Base-by-base conservation (phyloP, 225 moss, liverwort and hornwort species). In the Rhytidiadelphus loreus region DNA sequence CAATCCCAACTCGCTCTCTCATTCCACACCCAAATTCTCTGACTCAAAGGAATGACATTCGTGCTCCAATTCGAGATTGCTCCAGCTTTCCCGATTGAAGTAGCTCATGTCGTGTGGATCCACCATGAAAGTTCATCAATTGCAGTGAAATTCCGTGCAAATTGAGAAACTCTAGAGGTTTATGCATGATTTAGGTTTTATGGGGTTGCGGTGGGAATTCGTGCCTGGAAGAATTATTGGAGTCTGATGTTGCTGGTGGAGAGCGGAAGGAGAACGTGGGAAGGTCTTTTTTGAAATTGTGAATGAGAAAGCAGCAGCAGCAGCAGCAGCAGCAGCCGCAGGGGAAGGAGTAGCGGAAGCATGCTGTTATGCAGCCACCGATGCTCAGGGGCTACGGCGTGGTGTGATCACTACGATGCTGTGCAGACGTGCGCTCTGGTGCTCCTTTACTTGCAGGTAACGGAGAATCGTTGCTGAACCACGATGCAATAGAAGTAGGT, bases 381-480 rank as follows among this genome's bases (percentile, higher is more conserved):
- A 74, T 89, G 90, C 88, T 83, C 53, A 81, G 77, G 80, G 90
- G 91, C 88, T 72, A 91, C 93, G 71, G 91, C 91, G 50, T 93
- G 91, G 93, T 93, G 91, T 72, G 88, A 88, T 66, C 90, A 91
- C 82, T 91, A 91, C 77, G 91, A 93, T 93, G 88, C 88, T 85
- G 90, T 93, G 84, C 93, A 93, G 81, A 91, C 91, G 33, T 88
- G 88, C 86, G 89, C 88, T 80, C 70, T 98, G 86, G 92, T 97
- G 83, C 96, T 98, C 69, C 97, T 98, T 72, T 98, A 97, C 89
- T 66, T 96, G 91, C 98, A 98, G 97, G 98, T 96, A 86, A 50
- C 19, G 56, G 32, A 8, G 62, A 86, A 21, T 39, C 28, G 60
- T 39, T 63, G 77, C 16, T 37, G 77, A 39, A 39, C 13, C 12